phyloP scores from a whole-genome alignment of 2,329 filamentous ascomycete genomes.

The Ramularia collo-cygni region DNA sequence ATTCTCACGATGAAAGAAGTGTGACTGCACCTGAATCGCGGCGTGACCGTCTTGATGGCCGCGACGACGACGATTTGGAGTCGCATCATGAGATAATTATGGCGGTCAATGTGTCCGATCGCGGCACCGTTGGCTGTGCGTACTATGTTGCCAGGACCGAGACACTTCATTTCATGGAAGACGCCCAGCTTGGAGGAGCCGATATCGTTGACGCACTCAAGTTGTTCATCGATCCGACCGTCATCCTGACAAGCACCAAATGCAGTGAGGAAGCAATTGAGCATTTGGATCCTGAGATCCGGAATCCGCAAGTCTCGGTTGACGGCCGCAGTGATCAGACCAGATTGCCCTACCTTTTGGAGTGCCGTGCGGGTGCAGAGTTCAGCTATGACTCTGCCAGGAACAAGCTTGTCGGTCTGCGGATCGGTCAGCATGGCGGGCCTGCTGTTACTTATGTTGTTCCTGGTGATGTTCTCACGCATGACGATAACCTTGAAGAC shows the following conservation, averaged over 20 bases:
- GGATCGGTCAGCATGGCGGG: conserved; percentile 43
- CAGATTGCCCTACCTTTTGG: conserved; percentile 55
- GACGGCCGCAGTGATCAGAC: conserved; percentile 38
- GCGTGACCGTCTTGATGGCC: conserved; percentile 10
- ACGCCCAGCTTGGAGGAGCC: conserved; percentile 62
- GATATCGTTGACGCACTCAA: conserved; percentile 56
- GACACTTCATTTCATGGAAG: conserved; percentile 68
- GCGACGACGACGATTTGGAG: conserved; percentile 33
- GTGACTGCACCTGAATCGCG: conserved; percentile 6
- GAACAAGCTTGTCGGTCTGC: conserved; percentile 57
- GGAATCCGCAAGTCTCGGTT: conserved; percentile 23
- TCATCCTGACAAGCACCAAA: conserved; percentile 51
- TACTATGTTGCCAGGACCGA: conserved; percentile 70
- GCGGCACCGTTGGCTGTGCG: conserved; percentile 69
- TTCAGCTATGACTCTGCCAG: conserved; percentile 64
- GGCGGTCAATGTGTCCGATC: conserved; percentile 68
- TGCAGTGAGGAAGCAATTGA: conserved; percentile 45
- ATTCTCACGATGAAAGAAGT: conserved; percentile 6
- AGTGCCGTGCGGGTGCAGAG: conserved; percentile 62
- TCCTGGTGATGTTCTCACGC: conserved; percentile 46
- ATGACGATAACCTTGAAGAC: conserved; percentile 33
- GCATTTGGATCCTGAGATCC: conserved; percentile 37
- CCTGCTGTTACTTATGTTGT: conserved; percentile 53
- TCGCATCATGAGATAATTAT: conserved; percentile 64
- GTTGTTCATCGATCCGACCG: conserved; percentile 54